A percentile compares a stretch with the other conserved stretches of the same genome.
Conservation (phyloP, 2,329 filamentous ascomycete species). For the Knoxdaviesia proteae region DNA sequence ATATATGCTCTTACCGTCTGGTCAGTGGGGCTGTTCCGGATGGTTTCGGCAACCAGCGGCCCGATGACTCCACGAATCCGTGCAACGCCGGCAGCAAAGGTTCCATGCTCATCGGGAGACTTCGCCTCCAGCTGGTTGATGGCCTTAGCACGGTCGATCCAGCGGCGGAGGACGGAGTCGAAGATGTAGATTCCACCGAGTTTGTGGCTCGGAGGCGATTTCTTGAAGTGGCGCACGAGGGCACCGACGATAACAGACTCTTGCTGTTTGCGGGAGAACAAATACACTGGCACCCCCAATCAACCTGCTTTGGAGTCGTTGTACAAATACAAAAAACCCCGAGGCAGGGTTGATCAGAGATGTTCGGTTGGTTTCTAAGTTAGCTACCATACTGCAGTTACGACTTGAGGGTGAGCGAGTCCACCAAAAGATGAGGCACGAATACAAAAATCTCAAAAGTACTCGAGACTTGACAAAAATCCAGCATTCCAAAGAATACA, state of each 20-base stretch:
- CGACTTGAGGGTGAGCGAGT: too few relatives aligned
- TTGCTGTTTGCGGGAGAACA: constrained; percentile 32
- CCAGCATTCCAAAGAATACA: neutral
- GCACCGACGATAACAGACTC: constrained; percentile 65
- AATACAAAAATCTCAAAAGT: neutral
- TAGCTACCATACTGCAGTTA: neutral
- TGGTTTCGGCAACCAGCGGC: constrained; percentile 85
- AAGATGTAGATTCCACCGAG: constrained; percentile 98
- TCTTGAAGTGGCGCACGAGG: constrained; percentile 66
- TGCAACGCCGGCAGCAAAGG: constrained; percentile 85
- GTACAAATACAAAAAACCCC: too few relatives aligned
- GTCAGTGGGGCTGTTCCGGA: constrained; percentile 69
- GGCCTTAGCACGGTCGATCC: constrained; percentile 86
- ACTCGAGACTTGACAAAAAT: neutral
- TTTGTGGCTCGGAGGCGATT: constrained; percentile 85
- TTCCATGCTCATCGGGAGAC: constrained; percentile 61
- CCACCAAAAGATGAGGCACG: neutral
- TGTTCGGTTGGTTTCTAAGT: constrained; percentile 4
- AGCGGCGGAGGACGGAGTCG: constrained; percentile 98
- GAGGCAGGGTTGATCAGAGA: too few relatives aligned
- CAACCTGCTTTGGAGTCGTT: too few relatives aligned
- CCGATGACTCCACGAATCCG: constrained; percentile 91
- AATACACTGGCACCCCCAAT: too few relatives aligned
- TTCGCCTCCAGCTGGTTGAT: constrained; percentile 64
- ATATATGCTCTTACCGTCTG: constrained; percentile 67